Evolutionary conservation across 1,139 yeast species (phyloP).

Genomic region (Geotrichum candidum): DNA sequence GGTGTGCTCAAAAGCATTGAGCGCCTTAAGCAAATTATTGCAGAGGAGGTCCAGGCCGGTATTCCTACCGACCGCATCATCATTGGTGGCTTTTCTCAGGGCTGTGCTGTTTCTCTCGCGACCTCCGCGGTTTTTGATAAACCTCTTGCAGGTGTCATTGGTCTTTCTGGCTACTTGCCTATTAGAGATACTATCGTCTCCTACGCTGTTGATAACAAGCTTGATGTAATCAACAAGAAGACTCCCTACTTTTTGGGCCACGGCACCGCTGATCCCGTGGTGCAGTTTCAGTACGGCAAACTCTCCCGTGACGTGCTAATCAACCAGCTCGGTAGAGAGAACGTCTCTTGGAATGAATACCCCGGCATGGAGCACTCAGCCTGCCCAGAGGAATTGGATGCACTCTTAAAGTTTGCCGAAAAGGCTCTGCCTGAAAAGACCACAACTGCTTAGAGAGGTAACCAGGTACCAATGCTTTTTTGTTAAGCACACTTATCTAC

Average conservation of each 20-base stretch:
- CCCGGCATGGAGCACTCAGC: constrained; percentile 63
- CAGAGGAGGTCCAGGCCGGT: constrained; percentile 58
- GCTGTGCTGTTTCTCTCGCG: constrained; percentile 76
- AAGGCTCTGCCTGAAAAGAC: constrained; percentile 25
- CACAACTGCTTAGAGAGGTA: neutral
- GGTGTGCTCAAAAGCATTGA: constrained; percentile 61
- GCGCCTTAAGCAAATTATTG: constrained; percentile 47
- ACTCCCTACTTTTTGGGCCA: constrained; percentile 89
- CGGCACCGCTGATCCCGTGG: constrained; percentile 70
- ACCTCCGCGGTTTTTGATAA: constrained; percentile 37
- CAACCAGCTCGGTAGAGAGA: constrained; percentile 48
- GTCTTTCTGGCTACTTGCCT: constrained; percentile 75
- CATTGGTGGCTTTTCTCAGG: constrained; percentile 93
- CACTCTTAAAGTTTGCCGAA: constrained; percentile 50
- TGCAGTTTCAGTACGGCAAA: constrained; percentile 47
- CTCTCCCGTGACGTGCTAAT: constrained; percentile 36
- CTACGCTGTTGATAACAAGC: neutral
- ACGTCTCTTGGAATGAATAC: constrained; percentile 54
- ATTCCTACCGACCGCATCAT: constrained; percentile 66
- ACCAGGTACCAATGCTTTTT: neutral
- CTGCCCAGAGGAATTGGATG: constrained; percentile 57
- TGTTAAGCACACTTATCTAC: neutral
- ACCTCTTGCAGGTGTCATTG: constrained; percentile 72
- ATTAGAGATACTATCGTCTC: constrained; percentile 26
- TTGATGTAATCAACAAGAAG: constrained; percentile 40